phyloP scores from a whole-genome alignment of 306 rosid species.

The Castanea mollissima region DNA sequence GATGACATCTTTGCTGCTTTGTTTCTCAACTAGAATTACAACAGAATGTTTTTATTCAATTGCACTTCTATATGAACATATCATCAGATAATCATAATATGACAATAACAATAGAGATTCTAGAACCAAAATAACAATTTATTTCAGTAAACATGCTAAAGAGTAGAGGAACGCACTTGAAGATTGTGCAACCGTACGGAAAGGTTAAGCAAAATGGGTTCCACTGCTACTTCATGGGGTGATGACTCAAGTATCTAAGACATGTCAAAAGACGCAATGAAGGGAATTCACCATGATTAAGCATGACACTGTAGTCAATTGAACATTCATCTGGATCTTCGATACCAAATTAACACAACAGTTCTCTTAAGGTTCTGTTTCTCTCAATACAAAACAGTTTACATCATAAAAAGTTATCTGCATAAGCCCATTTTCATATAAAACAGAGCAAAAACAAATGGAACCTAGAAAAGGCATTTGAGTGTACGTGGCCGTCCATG shows the following conservation, averaged over 20 bases:
- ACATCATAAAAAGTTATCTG: background rate
- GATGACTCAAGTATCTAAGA: constrained; percentile 76
- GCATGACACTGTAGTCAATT: constrained; percentile 88
- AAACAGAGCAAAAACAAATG: background rate
- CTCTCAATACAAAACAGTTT: background rate
- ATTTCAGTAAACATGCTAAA: background rate
- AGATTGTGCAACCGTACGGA: constrained; percentile 83
- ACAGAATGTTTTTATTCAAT: too few species aligned
- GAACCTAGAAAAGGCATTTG: background rate
- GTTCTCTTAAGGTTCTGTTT: background rate
- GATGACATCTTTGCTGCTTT: too few species aligned
- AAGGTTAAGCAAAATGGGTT: constrained; percentile 82
- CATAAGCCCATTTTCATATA: background rate
- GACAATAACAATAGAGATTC: background rate
- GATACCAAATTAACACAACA: constrained; percentile 12
- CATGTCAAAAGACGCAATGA: constrained; percentile 17
- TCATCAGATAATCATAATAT: background rate
- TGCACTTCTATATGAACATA: too few species aligned
- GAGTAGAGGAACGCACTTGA: constrained; percentile 52
- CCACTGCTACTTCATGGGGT: constrained; percentile 81
- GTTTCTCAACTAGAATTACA: too few species aligned
- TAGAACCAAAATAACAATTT: background rate
- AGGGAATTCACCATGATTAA: constrained; percentile 65
- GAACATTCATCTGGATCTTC: constrained; percentile 93
- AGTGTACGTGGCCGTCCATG: background rate